Conservation (phyloP, 192 early-diverging fungal genomes). For the Bifiguratus adelaidae region DNA sequence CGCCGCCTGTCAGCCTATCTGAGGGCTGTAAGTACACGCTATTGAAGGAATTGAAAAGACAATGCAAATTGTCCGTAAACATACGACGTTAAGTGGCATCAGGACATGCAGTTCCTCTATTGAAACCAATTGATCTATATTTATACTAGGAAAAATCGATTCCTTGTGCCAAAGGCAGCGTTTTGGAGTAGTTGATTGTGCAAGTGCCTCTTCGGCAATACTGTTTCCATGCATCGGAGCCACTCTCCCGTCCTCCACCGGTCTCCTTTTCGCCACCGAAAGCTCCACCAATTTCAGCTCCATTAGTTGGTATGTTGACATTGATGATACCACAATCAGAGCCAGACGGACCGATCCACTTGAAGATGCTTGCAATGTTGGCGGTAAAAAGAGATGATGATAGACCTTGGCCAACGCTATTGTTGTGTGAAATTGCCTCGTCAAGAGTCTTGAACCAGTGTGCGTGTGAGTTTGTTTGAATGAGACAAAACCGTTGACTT, state of each 20-base stretch:
- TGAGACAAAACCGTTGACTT: conserved; percentile 1
- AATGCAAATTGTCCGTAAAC: too few species aligned
- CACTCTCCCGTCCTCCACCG: conserved; percentile 87
- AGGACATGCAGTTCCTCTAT: too few species aligned
- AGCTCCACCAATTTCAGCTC: conserved; percentile 94
- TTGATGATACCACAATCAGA: conserved; percentile 92
- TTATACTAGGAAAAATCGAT: conserved; percentile 88
- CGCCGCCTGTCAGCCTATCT: too few species aligned
- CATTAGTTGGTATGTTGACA: conserved; percentile 94
- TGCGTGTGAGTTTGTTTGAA: background rate
- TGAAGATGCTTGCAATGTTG: conserved; percentile 71
- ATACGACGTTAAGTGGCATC: too few species aligned
- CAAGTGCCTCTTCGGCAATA: conserved; percentile 71
- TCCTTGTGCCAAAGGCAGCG: conserved; percentile 86
- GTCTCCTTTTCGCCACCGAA: conserved; percentile 98
- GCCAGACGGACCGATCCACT: conserved; percentile 85
- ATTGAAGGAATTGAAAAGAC: too few species aligned
- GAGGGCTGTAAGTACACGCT: too few species aligned
- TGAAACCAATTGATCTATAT: too few species aligned
- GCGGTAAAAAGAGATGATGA: conserved; percentile 78
- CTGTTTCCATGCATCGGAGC: conserved; percentile 91
- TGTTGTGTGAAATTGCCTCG: conserved; percentile 84
- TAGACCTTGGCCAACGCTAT: conserved; percentile 82
- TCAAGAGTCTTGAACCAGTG: conserved; percentile 40
- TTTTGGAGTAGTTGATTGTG: conserved; percentile 77